A percentile compares a stretch with the other conserved stretches of the same genome.
Conservation (phyloP, 164 flowering plant species). For the Macadamia integrifolia region DNA sequence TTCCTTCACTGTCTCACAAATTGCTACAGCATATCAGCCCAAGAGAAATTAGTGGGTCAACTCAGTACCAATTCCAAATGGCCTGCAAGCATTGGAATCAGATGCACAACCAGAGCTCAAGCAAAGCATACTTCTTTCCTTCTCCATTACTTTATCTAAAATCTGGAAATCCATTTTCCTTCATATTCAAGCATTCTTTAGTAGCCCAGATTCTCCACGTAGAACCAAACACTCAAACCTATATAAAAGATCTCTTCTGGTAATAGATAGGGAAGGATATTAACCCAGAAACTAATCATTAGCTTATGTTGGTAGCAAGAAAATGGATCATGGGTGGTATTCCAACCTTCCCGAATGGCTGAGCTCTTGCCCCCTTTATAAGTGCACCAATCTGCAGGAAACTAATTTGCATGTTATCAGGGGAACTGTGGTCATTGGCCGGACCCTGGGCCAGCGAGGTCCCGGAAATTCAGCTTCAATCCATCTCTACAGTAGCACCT, state of each 20-base stretch:
- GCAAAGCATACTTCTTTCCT: background rate
- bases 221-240: background rate
- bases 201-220: background rate
- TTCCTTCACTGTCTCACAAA: no score
- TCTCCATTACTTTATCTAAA: background rate
- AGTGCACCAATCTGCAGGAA: background rate
- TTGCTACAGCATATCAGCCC: no score
- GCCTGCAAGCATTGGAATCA: constrained; percentile 9
- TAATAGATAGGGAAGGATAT: background rate
- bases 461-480: constrained; percentile 35
- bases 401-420: constrained; percentile 3
- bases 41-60: no score
- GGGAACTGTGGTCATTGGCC: constrained; percentile 14
- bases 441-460: constrained; percentile 14
- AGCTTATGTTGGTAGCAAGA: background rate
- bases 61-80: no score
- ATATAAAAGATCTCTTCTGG: no score
- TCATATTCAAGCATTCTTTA: constrained; percentile 16
- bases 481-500: constrained; percentile 32
- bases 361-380: background rate
- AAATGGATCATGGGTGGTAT: constrained; percentile 11
- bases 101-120: constrained; percentile 13
- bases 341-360: constrained; percentile 7
- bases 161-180: constrained; percentile 9
- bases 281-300: background rate